These are phyloP conservation scores for Pseudogymnoascus sp. DNA, from an alignment of 2,329 filamentous ascomycete genomes.

Conservation along the genomic window DNA sequence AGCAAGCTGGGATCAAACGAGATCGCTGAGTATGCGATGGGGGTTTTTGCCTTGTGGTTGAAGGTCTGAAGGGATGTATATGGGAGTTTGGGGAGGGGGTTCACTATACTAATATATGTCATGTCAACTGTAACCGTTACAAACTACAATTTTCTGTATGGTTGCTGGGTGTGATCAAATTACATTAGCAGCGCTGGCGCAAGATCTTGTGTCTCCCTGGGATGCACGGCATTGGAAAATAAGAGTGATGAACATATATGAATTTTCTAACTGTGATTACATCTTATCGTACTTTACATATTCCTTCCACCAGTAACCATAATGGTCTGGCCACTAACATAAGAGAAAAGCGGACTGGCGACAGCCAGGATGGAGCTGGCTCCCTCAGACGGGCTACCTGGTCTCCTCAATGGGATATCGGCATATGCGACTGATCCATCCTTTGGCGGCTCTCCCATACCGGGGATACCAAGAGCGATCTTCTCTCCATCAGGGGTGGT, in stretches of 20 bases:
- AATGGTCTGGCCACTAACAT: conserved; percentile 81
- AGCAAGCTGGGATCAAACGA: conserved; percentile 91
- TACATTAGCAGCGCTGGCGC: neutral
- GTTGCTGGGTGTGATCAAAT: neutral
- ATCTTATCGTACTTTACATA: conserved; percentile 34
- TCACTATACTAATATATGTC: conserved; percentile 3
- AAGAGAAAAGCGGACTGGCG: conserved; percentile 73
- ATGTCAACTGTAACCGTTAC: conserved; percentile 2
- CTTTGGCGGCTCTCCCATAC: conserved; percentile 43
- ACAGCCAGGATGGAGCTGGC: conserved; percentile 70
- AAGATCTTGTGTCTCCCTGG: neutral
- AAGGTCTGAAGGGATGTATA: conserved; percentile 48
- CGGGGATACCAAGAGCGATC: conserved; percentile 66
- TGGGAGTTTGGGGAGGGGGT: conserved; percentile 3
- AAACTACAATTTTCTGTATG: neutral
- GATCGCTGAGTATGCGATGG: conserved; percentile 94
- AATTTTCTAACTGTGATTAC: neutral
- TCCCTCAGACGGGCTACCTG: conserved; percentile 72
- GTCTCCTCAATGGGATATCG: conserved; percentile 72
- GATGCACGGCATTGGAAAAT: neutral
- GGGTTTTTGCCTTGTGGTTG: conserved; percentile 68
- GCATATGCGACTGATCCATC: conserved; percentile 39
- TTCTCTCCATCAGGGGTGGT: conserved; percentile 68
- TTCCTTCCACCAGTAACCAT: conserved; percentile 72
- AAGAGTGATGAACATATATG: neutral